phyloP scores from a whole-genome alignment of 257 asterid species.

The Orobanche coerulescens region DNA sequence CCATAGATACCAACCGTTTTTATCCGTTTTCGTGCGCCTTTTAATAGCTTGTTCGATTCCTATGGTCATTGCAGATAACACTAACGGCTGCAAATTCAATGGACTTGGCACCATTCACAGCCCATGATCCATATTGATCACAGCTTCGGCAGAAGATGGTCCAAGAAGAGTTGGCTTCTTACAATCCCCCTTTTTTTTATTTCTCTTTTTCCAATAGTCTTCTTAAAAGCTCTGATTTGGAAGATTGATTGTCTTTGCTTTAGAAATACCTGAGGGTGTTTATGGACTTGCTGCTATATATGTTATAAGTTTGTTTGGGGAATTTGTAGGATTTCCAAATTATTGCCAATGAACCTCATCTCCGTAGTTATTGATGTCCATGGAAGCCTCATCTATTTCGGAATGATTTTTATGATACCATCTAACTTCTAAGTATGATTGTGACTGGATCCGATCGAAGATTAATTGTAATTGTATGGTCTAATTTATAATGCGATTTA shows the following conservation, averaged over 20 bases:
- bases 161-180: constrained; percentile 37
- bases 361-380: too few relatives aligned
- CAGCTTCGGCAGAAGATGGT: constrained; percentile 77
- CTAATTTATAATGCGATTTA: too few relatives aligned
- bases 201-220: not conserved
- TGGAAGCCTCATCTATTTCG: too few relatives aligned
- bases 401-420: too few relatives aligned
- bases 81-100: constrained; percentile 46
- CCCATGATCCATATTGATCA: constrained; percentile 48
- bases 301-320: constrained; percentile 26
- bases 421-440: too few relatives aligned
- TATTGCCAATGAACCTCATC: too few relatives aligned
- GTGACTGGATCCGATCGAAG: too few relatives aligned
- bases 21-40: constrained; percentile 52
- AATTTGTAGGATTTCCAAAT: constrained; percentile 7
- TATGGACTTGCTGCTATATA: constrained; percentile 17
- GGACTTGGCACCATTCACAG: constrained; percentile 47
- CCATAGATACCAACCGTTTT: constrained; percentile 73
- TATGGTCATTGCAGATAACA: constrained; percentile 76
- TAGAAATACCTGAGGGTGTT: constrained; percentile 12
- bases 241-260: constrained; percentile 15
- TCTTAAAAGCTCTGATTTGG: constrained; percentile 18
- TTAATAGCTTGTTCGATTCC: constrained; percentile 55
- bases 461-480: too few relatives aligned
- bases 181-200: constrained; percentile 34